Base-by-base conservation (phyloP, 1,284 basidiomycete genomes). In the Rhizopogon parksii region DNA sequence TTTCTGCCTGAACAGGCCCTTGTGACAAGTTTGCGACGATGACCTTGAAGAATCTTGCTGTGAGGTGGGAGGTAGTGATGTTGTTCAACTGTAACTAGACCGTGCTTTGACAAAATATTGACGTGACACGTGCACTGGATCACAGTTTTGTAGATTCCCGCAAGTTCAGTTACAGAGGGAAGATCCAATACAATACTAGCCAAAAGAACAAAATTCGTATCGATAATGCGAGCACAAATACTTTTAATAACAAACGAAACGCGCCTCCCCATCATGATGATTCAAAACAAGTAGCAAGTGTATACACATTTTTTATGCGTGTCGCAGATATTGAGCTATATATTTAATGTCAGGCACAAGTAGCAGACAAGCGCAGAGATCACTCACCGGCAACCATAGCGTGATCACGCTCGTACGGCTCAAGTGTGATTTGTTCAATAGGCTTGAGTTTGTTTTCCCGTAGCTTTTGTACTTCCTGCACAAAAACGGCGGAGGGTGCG, bases 351-450 rank as follows among this genome's bases (percentile, higher is more conserved):
- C 34, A 25, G 42, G 12, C 17, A 12, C 12, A 21, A 8, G 12
- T 15, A 3, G 36, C 17, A 27, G 8, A 39, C n/a, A 46, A 4
- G 19, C 7, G 37, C 1, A 17, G 9, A 21, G 1, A 6, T 15
- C 8, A 59, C 76, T 51, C 56, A 72, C 78, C 87, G 55, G 84
- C 79, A 30, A 91, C 85, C 86, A 91, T 91, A 4, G 88, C 88
- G 59, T 91, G 88, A 61, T 89, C 88, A 63, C 85, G 78, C 65
- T 88, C 86, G 60, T 88, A 88, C 1, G 86, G 86, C 71, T 94
- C 91, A 46, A 94, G 73, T 2, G 93, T 95, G 8, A 96, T 85
- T 74, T 95, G 92, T 71, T 96, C 95, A 54, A 94, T 76, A 35
- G 95, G 94, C 74, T 94, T 95, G 74, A 97, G 86, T 63, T 84